These are phyloP conservation scores for Pichia sorboxylosa DNA, from an alignment of 1,139 yeast genomes.

Conservation along the genomic window DNA sequence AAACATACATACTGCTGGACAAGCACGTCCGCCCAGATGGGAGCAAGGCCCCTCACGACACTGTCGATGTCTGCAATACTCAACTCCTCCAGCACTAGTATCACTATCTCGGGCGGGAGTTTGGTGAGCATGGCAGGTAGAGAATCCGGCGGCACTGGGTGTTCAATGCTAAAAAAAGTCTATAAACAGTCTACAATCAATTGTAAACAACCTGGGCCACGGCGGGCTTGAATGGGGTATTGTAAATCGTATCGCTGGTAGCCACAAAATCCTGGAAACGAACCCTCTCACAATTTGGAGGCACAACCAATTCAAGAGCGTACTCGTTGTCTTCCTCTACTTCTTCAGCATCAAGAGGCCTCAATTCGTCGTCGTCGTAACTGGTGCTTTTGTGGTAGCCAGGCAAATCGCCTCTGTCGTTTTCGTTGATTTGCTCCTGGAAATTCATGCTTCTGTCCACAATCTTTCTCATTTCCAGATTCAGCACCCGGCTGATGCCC, in stretches of 20 bases:
- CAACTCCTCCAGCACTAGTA: too few relatives aligned
- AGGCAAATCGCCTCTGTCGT: slow-evolving; percentile 41
- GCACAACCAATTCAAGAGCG: slow-evolving; percentile 31
- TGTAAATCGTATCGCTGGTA: neutral
- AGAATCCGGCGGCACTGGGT: too few relatives aligned
- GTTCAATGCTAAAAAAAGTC: too few relatives aligned
- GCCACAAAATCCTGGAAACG: slow-evolving; percentile 30
- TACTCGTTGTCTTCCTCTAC: slow-evolving; percentile 24
- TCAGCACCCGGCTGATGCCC: slow-evolving; percentile 44
- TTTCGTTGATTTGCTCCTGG: neutral
- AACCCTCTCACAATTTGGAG: slow-evolving; percentile 43
- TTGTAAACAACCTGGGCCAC: too few relatives aligned
- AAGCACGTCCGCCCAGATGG: too few relatives aligned
- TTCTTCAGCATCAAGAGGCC: slow-evolving; percentile 20
- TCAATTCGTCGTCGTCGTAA: slow-evolving; percentile 41
- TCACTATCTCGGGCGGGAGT: too few relatives aligned
- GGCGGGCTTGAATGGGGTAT: neutral
- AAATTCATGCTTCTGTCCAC: slow-evolving; percentile 33
- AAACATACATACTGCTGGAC: too few relatives aligned
- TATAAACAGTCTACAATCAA: too few relatives aligned
- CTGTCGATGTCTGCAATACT: too few relatives aligned
- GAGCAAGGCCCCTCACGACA: too few relatives aligned
- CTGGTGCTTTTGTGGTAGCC: slow-evolving; percentile 49
- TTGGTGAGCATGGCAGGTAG: too few relatives aligned
- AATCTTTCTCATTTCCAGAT: slow-evolving; percentile 24